phyloP scores from a whole-genome alignment of 352 stramenopile genomes.

The Globisporangium perplexum region DNA sequence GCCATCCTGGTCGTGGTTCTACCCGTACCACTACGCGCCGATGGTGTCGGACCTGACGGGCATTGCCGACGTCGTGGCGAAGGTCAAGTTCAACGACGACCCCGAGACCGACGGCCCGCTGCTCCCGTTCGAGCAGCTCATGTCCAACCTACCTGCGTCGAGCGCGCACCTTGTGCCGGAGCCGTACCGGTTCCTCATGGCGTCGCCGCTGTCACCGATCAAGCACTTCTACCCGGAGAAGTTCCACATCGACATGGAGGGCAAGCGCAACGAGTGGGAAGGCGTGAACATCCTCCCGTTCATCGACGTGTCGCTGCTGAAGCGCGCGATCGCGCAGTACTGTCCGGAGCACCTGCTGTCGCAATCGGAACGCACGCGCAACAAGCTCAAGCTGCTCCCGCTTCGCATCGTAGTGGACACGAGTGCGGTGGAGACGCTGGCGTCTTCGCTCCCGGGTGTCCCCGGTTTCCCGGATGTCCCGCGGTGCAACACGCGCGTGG shows the following conservation, averaged over 20 bases:
- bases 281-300: constrained; percentile 98
- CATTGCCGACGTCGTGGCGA: constrained; percentile 55
- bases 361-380: constrained; percentile 86
- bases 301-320: constrained; percentile 93
- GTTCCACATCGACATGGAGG: constrained; percentile 85
- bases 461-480: constrained; percentile 58
- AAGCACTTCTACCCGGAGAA: constrained; percentile 92
- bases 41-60: constrained; percentile 97
- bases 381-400: constrained; percentile 64
- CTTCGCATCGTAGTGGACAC: constrained; percentile 87
- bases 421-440: constrained; percentile 55
- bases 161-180: constrained; percentile 95
- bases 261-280: constrained; percentile 97
- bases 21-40: constrained; percentile 98
- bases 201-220: constrained; percentile 92
- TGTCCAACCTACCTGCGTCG: constrained; percentile 95
- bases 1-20: constrained; percentile 98
- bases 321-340: constrained; percentile 88
- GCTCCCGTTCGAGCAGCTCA: constrained; percentile 96
- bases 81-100: constrained; percentile 86
- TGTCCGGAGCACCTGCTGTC: constrained; percentile 91
- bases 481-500: constrained; percentile 58
- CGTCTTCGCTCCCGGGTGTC: constrained; percentile 56
- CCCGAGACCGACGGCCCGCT: constrained; percentile 72
- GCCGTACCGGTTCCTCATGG: constrained; percentile 94